A percentile compares a stretch with the other conserved stretches of the same genome.
Conservation (phyloP, 1,284 basidiomycete species). For the Fistulinella staudtii region DNA sequence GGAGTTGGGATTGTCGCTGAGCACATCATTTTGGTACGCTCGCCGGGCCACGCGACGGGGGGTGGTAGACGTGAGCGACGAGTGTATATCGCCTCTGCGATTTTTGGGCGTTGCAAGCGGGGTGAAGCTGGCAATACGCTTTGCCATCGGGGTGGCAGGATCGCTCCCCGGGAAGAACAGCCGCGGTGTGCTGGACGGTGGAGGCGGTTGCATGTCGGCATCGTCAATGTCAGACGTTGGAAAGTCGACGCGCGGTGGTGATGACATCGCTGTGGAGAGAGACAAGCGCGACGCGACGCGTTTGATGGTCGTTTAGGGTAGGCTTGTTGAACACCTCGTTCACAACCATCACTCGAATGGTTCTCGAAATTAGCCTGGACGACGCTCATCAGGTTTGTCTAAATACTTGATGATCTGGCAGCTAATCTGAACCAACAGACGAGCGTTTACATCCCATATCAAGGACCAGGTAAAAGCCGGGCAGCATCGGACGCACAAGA, state of each 20-base stretch:
- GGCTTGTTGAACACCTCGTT: constrained; percentile 12
- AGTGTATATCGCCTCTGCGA: constrained; percentile 27
- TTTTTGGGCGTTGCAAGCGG: constrained; percentile 25
- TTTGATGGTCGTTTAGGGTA: constrained; percentile 31
- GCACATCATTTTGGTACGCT: constrained; percentile 21
- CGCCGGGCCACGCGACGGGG: constrained; percentile 20
- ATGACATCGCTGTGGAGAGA: constrained; percentile 57
- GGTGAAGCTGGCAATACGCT: constrained; percentile 38
- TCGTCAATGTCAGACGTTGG: constrained; percentile 58
- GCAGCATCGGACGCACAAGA: constrained; percentile 14
- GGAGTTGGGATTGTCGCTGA: constrained; percentile 43
- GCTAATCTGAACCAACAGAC: constrained; percentile 28
- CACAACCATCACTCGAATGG: constrained; percentile 19
- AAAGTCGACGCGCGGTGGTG: constrained; percentile 63
- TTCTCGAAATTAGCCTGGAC: constrained; percentile 23
- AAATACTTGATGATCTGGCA: background rate
- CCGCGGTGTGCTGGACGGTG: constrained; percentile 17
- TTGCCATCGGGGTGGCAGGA: constrained; percentile 51
- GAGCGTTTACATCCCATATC: constrained; percentile 33
- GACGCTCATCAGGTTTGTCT: constrained; percentile 28
- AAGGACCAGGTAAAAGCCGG: constrained; percentile 28
- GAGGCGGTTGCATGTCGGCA: constrained; percentile 50
- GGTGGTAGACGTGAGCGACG: constrained; percentile 23
- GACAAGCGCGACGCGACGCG: constrained; percentile 47
- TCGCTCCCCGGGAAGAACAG: constrained; percentile 32